These are phyloP conservation scores for Acer saccharum DNA, from an alignment of 345 rosid species.

Conservation along the genomic window DNA sequence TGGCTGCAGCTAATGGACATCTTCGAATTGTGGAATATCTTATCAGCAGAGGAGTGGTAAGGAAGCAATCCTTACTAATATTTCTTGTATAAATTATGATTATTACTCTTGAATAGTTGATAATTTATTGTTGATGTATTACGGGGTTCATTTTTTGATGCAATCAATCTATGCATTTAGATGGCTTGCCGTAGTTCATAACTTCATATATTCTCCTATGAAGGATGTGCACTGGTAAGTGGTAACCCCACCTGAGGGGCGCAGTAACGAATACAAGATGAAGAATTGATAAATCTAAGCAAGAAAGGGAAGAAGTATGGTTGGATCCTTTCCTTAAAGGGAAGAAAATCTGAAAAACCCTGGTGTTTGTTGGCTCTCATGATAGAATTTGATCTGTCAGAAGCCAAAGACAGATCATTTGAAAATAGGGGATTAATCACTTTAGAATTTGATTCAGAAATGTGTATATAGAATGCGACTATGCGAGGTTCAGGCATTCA, in stretches of 20 bases:
- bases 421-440: background rate
- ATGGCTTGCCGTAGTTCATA: too few relatives aligned
- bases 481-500: background rate
- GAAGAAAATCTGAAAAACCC: background rate
- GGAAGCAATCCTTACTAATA: conserved; percentile 17
- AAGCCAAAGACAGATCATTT: background rate
- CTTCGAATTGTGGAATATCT: conserved; percentile 70
- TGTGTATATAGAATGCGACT: background rate
- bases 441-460: conserved; percentile 5
- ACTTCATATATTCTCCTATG: background rate
- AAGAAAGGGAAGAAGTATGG: background rate
- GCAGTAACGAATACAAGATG: background rate
- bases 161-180: background rate
- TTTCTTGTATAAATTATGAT: background rate
- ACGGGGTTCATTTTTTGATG: background rate
- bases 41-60: conserved; percentile 69
- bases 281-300: too few relatives aligned
- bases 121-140: background rate
- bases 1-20: conserved; percentile 96
- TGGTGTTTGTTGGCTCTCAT: background rate
- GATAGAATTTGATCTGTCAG: conserved; percentile 5
- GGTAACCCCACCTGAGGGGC: background rate
- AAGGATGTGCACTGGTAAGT: background rate
- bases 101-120: background rate
- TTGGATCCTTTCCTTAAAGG: background rate